Conservation (phyloP, 2,329 filamentous ascomycete species). For the Fusarium odoratissimum region DNA sequence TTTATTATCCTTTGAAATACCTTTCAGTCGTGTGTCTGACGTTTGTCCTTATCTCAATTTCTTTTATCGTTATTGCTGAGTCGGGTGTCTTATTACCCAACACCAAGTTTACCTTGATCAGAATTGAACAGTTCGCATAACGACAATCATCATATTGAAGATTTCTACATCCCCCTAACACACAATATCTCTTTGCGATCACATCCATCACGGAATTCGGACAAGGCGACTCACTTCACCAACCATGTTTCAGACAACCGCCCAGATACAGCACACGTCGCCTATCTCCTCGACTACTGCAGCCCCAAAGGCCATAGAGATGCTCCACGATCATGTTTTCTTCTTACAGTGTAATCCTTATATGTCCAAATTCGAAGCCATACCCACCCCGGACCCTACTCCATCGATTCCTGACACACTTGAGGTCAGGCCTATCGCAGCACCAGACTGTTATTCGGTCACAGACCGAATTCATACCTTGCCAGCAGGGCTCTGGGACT, state of each 20-base stretch:
- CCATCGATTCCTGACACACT: slow-evolving; percentile 46
- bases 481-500: slow-evolving; percentile 67
- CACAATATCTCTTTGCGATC: neutral
- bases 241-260: slow-evolving; percentile 57
- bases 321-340: slow-evolving; percentile 64
- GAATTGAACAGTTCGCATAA: neutral
- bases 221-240: neutral
- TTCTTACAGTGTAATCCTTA: slow-evolving; percentile 66
- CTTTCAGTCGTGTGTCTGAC: neutral
- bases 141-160: neutral
- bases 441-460: slow-evolving; percentile 58
- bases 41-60: neutral
- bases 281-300: slow-evolving; percentile 55
- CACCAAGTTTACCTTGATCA: neutral
- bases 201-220: neutral
- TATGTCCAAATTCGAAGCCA: slow-evolving; percentile 56
- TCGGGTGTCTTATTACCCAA: slow-evolving; percentile 5
- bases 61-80: neutral
- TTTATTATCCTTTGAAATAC: neutral
- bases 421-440: slow-evolving; percentile 38
- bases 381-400: slow-evolving; percentile 41
- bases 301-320: slow-evolving; percentile 53
- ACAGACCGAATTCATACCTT: slow-evolving; percentile 63
- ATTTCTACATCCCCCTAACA: neutral
- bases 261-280: slow-evolving; percentile 56